phyloP scores from a whole-genome alignment of 306 rosid genomes.

The Prunus mira region DNA sequence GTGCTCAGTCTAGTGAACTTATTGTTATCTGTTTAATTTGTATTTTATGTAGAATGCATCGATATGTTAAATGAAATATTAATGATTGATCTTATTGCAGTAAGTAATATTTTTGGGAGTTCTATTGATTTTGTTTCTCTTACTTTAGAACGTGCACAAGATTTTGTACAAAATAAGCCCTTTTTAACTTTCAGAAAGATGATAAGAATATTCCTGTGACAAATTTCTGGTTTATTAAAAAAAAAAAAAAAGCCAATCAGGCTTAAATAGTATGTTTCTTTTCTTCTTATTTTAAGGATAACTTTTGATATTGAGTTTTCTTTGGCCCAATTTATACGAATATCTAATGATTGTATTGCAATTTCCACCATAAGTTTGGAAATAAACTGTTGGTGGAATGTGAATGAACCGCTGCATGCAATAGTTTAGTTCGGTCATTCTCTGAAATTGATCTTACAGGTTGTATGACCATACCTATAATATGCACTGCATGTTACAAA shows the following conservation, averaged over 20 bases:
- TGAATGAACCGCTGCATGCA: background rate
- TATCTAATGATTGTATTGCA: background rate
- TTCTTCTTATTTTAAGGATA: background rate
- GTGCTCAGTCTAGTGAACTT: background rate
- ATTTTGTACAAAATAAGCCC: too few species aligned
- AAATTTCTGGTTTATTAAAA: background rate
- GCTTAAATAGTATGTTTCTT: background rate
- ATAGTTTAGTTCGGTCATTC: too few species aligned
- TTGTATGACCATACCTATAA: too few species aligned
- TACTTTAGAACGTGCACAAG: background rate
- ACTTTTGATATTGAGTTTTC: background rate
- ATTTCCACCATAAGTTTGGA: background rate
- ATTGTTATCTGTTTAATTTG: background rate
- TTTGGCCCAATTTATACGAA: background rate
- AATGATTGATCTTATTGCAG: background rate
- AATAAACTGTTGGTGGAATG: background rate
- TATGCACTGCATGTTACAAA: background rate
- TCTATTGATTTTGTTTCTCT: slow-evolving; percentile 7
- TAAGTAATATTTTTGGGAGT: background rate
- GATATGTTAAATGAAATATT: background rate
- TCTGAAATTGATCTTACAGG: too few species aligned
- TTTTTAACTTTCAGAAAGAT: background rate
- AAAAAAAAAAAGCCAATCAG: background rate
- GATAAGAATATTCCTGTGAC: background rate
- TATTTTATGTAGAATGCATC: background rate